Evolutionary conservation across 2,329 filamentous ascomycete genomes (phyloP), one percentile per base, ranked within the genome.

Genomic region (Ophiostoma himal-ulmi): DNA sequence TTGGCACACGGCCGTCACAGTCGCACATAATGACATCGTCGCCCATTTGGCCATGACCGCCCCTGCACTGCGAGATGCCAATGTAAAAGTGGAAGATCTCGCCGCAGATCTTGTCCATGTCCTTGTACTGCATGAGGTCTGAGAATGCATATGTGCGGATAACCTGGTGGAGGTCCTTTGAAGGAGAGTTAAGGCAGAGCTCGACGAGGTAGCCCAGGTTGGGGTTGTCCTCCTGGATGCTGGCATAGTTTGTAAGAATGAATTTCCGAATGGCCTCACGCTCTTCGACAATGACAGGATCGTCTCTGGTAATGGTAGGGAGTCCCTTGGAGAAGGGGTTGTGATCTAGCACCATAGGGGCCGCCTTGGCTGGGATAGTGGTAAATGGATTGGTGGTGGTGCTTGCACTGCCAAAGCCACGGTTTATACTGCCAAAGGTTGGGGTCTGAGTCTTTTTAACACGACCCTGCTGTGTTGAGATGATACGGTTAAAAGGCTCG

Each of bases 11-110:
- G 52, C 72, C 70, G 54, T 70, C 64, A 69, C 75, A 76, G 13
- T 73, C 72, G 57, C 74, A 74, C 72, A 74, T 71, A 13, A 62
- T 20, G 5, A 71, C 34, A 60, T 74, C 73, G 60, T 71, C 62
- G 39, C 39, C 36, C 37, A 44, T 48, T 5, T 8, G 6, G 39
- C 39, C 65, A 17, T 67, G 65, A 22, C 65, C 65, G 39, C 65
- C 65, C 6, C 65, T 22, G 65, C 65, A 44, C 62, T 65, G 62
- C 62, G 62, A 39, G 20, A 65, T 65, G 36, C 62, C 62, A 10
- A 39, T 8, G n/a, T 39, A 65, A 39, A 70, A 69, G 41, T 73
- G 71, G 17, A 73, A 52, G 1, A 70, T 60, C 54, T 72, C 72
- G 6, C 64, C 64, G 22, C 22, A 68, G 30, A 72, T 60, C n/a